phyloP scores from a whole-genome alignment of 306 rosid genomes.

The Lotus japonicus region DNA sequence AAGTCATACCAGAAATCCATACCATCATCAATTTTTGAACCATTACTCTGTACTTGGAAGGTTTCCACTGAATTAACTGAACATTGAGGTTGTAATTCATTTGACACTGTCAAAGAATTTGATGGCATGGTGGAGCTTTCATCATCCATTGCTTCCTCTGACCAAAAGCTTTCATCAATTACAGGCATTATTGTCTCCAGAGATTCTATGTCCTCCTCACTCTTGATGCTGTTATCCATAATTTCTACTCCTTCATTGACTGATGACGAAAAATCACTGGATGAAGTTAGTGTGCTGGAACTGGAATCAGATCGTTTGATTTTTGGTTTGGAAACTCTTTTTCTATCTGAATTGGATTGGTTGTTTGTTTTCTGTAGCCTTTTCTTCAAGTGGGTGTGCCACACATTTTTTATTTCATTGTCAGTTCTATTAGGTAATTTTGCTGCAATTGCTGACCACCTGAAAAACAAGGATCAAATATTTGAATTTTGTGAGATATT shows the following conservation, averaged over 20 bases:
- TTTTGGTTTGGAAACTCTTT: slow-evolving; percentile 6
- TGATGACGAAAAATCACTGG: slow-evolving; percentile 36
- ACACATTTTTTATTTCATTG: slow-evolving; percentile 79
- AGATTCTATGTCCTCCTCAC: slow-evolving; percentile 28
- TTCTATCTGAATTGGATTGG: background rate
- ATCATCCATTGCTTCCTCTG: slow-evolving; percentile 28
- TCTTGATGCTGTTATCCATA: background rate
- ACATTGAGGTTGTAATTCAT: slow-evolving; percentile 28
- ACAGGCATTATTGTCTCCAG: slow-evolving; percentile 18
- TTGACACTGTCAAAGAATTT: slow-evolving; percentile 11
- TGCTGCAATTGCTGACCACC: slow-evolving; percentile 92
- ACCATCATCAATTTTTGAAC: slow-evolving; percentile 30
- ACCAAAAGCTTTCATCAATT: slow-evolving; percentile 53
- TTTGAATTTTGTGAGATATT: background rate
- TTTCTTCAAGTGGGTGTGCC: slow-evolving; percentile 90
- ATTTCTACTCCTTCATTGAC: background rate
- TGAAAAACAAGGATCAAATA: slow-evolving; percentile 13
- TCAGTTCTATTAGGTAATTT: slow-evolving; percentile 75
- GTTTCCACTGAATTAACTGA: no score
- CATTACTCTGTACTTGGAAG: no score
- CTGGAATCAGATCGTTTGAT: slow-evolving; percentile 14
- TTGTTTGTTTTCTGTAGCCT: slow-evolving; percentile 18
- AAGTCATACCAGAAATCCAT: slow-evolving; percentile 71
- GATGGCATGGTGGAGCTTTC: slow-evolving; percentile 9
- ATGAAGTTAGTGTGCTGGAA: slow-evolving; percentile 28